Evolutionary conservation across 192 early-diverging fungal genomes (phyloP).

Genomic region (Paraglomus brasilianum): DNA sequence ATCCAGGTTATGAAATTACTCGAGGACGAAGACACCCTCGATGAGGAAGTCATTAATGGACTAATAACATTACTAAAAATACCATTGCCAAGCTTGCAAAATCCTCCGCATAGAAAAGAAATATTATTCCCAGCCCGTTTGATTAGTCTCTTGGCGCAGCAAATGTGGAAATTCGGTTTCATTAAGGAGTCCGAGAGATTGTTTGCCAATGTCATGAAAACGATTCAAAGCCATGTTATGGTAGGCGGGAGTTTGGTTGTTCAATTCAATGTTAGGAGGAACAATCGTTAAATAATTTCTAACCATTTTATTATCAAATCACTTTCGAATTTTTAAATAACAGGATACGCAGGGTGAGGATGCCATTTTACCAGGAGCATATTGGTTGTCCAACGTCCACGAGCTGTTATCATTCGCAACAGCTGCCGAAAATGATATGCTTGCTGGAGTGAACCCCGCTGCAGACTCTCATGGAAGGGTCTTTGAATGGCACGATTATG

Average conservation of each 20-base stretch:
- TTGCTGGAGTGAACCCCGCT: constrained; percentile 64
- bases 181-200: constrained; percentile 78
- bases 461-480: constrained; percentile 58
- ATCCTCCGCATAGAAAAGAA: constrained; percentile 75
- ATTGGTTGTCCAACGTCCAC: constrained; percentile 97
- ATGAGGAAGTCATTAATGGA: constrained; percentile 84
- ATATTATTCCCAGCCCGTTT: constrained; percentile 95
- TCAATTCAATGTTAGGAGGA: too few relatives aligned
- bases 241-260: constrained; percentile 29
- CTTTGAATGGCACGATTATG: constrained; percentile 65
- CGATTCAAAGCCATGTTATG: constrained; percentile 73
- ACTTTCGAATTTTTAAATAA: too few relatives aligned
- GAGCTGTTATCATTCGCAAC: constrained; percentile 90
- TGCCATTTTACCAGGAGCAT: constrained; percentile 76
- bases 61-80: constrained; percentile 89
- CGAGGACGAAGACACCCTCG: constrained; percentile 59
- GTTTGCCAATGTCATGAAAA: constrained; percentile 84
- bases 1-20: constrained; percentile 59
- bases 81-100: constrained; percentile 78
- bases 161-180: constrained; percentile 85
- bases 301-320: not conserved
- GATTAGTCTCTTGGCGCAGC: constrained; percentile 80
- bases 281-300: not conserved
- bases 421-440: constrained; percentile 68
- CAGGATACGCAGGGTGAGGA: constrained; percentile 79